Evolutionary conservation across 257 asterid species (phyloP), one percentile per base, ranked within the genome.

Genomic region (Prunella vulgaris): DNA sequence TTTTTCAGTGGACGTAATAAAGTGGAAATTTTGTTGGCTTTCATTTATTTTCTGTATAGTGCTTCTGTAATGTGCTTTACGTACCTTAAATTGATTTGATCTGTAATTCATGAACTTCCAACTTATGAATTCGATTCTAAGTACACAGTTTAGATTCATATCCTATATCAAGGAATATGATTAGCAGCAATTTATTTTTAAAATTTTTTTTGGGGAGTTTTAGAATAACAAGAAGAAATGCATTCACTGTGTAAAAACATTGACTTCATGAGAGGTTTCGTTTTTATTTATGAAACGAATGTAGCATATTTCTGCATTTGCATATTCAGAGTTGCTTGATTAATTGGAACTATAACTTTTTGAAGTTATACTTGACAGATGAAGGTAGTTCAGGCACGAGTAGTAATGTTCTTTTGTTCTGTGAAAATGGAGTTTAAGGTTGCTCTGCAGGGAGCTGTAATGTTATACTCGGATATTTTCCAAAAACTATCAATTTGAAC

Each of bases 151-250:
- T 66, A n/a, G 21, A 44, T 73, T 27, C 57, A 1, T 40, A 2
- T 13, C 15, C 14, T 15, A 15, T 46, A 14, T 54, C 3, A 10
- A 7, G 72, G 49, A 20, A 7, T 8, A 54, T 18, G 42, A 28
- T 48, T 25, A 17, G 14, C 51, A 5, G 33, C 3, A 0, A 13
- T 7, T 49, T 37, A 5, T 32, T 32, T 5, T 32, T 30, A 27
- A 27, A n/a, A n/a, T 30, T 6, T 61, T 33, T n/a, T 18, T 8
- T 7, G 63, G n/a, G n/a, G 68, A 14, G 20, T n/a, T 10, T 40
- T 30, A 64, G 25, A 42, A 28, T 62, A 20, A 62, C n/a, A 48
- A 56, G 72, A 62, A 62, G 52, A 37, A 38, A 52, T 35, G 44
- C 46, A 33, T 32, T 48, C 21, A 9, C 35, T 24, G 12, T 6